These are phyloP conservation scores for Quillaja saponaria DNA, from an alignment of 306 rosid species.

Conservation along the genomic window DNA sequence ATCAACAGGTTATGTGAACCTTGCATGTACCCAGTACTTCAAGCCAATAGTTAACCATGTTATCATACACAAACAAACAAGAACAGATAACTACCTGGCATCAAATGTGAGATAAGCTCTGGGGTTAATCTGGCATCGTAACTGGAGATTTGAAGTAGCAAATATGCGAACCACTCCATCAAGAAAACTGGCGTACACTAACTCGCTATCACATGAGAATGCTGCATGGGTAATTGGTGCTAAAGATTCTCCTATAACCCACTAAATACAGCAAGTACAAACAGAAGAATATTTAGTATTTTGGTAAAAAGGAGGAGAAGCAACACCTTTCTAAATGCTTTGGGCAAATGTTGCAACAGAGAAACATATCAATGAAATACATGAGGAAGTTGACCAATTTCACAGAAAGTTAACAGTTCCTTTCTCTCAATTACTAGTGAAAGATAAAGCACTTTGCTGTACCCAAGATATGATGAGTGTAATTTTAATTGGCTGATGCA, in stretches of 20 bases:
- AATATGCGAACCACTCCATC: slow-evolving; percentile 54
- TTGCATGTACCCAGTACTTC: not conserved
- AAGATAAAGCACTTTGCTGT: too few relatives aligned
- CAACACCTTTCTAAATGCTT: too few relatives aligned
- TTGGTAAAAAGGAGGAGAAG: too few relatives aligned
- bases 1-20: too few relatives aligned
- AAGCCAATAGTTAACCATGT: not conserved
- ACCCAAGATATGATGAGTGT: too few relatives aligned
- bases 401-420: not conserved
- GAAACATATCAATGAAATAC: not conserved
- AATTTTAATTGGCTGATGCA: too few relatives aligned
- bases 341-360: too few relatives aligned
- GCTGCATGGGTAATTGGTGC: slow-evolving; percentile 63
- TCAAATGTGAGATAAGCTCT: slow-evolving; percentile 52
- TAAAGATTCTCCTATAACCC: slow-evolving; percentile 50
- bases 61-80: not conserved
- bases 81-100: slow-evolving; percentile 43
- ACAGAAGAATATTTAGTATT: not conserved
- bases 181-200: slow-evolving; percentile 53
- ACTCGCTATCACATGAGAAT: slow-evolving; percentile 66
- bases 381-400: slow-evolving; percentile 2
- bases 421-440: too few relatives aligned
- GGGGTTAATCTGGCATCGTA: slow-evolving; percentile 59
- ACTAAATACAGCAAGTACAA: slow-evolving; percentile 29
- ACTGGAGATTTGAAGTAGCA: slow-evolving; percentile 48